Conservation (phyloP, 495 filamentous ascomycete species). For the Talaromyces ruber region DNA sequence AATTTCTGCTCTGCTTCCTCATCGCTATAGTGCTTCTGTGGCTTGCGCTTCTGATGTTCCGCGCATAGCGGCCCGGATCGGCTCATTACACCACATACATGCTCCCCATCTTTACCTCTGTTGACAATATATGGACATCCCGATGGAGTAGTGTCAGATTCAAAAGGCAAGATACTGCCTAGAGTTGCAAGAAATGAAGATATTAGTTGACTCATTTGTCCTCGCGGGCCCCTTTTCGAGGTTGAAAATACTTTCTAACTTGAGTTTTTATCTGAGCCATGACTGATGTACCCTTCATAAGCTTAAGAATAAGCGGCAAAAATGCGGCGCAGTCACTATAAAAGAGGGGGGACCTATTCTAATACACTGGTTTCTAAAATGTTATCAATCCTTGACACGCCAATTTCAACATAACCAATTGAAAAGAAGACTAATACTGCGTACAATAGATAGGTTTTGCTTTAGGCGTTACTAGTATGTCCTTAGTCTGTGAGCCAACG, state of each 20-base stretch:
- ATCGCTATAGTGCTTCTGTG: background rate
- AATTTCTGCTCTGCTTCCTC: no score
- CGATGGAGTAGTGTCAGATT: background rate
- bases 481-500: background rate
- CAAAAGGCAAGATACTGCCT: background rate
- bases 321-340: background rate
- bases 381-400: background rate
- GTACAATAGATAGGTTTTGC: background rate
- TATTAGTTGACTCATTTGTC: background rate
- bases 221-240: background rate
- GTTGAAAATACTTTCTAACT: conserved; percentile 2
- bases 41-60: background rate
- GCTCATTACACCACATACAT: background rate
- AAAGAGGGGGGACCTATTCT: background rate
- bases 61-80: background rate
- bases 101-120: background rate
- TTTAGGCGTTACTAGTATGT: background rate
- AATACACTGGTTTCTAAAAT: background rate
- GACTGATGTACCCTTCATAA: background rate
- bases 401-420: background rate
- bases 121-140: background rate
- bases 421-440: background rate
- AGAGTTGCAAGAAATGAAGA: background rate
- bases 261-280: conserved; percentile 6
- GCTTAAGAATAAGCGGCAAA: background rate